Evolutionary conservation across 2,329 filamentous ascomycete species (phyloP).

Genomic region (Venturia effusa): DNA sequence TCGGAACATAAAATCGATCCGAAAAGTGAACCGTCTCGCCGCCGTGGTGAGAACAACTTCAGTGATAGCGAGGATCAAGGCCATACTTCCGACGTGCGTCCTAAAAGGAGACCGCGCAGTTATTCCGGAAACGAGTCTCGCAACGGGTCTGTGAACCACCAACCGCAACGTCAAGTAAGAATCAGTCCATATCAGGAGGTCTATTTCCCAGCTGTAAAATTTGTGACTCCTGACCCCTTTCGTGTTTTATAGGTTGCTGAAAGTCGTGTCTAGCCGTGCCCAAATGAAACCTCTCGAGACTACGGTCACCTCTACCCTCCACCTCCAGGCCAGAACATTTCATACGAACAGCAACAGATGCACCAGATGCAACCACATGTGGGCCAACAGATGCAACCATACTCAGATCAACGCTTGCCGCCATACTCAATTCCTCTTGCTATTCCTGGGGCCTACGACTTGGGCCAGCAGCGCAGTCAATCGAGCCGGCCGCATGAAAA

Average conservation of each 20-base stretch:
- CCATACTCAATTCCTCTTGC: not conserved
- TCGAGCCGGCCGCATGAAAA: not conserved
- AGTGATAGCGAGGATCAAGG: not conserved
- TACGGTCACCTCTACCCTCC: slow-evolving; percentile 1
- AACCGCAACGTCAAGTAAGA: slow-evolving; percentile 6
- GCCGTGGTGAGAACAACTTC: not conserved
- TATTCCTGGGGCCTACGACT: not conserved
- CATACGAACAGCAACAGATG: not conserved
- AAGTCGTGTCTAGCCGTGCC: not conserved
- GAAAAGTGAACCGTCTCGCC: not conserved
- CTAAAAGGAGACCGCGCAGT: not conserved
- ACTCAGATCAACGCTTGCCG: not conserved
- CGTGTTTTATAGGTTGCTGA: not conserved
- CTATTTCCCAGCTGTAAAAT: not conserved
- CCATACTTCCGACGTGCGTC: not conserved
- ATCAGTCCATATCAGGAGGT: slow-evolving; percentile 2
- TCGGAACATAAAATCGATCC: not conserved
- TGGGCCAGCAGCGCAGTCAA: not conserved
- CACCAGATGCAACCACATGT: not conserved
- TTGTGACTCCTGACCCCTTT: not conserved
- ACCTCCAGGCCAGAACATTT: slow-evolving; percentile 1
- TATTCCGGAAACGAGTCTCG: not conserved
- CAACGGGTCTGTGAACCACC: not conserved
- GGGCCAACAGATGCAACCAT: not conserved
- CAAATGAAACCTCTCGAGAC: not conserved